These are phyloP conservation scores for Erythrophleum ivorense DNA, from an alignment of 331 rosid genomes.

Conservation along the genomic window DNA sequence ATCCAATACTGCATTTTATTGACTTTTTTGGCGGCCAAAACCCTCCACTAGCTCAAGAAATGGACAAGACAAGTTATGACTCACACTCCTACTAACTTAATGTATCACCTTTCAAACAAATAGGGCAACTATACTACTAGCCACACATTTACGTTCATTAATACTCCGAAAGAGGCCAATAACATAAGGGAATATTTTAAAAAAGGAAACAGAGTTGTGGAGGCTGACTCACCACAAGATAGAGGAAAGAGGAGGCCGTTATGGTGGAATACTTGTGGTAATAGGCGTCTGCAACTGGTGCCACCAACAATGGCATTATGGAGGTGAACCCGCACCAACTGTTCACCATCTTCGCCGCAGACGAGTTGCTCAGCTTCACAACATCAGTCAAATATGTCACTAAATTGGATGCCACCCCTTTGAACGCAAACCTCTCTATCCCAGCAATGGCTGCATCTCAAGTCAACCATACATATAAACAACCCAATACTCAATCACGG, in stretches of 20 bases:
- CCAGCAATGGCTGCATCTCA: slow-evolving; percentile 69
- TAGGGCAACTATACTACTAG: slow-evolving; percentile 13
- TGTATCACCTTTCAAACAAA: neutral
- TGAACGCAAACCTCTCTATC: slow-evolving; percentile 92
- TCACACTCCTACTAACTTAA: neutral
- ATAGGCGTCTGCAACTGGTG: slow-evolving; percentile 86
- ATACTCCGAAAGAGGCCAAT: slow-evolving; percentile 13
- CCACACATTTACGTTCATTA: neutral
- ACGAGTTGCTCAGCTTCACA: slow-evolving; percentile 77
- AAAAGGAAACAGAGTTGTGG: slow-evolving; percentile 14
- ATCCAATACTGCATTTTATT: neutral
- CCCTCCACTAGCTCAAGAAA: neutral
- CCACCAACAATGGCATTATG: slow-evolving; percentile 83
- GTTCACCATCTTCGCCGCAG: slow-evolving; percentile 90
- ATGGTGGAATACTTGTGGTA: slow-evolving; percentile 82
- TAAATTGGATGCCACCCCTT: slow-evolving; percentile 89
- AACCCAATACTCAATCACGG: neutral
- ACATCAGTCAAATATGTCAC: slow-evolving; percentile 88
- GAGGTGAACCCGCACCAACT: slow-evolving; percentile 90
- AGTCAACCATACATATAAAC: slow-evolving; percentile 2
- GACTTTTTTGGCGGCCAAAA: no score
- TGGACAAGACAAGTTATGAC: neutral
- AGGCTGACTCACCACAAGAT: slow-evolving; percentile 68
- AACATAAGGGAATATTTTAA: neutral
- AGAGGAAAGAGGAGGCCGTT: slow-evolving; percentile 67